A percentile compares a stretch with the other conserved stretches of the same genome.
These are phyloP conservation scores for Aristolochia contorta DNA, from an alignment of 164 flowering plant species.

Conservation along the genomic window DNA sequence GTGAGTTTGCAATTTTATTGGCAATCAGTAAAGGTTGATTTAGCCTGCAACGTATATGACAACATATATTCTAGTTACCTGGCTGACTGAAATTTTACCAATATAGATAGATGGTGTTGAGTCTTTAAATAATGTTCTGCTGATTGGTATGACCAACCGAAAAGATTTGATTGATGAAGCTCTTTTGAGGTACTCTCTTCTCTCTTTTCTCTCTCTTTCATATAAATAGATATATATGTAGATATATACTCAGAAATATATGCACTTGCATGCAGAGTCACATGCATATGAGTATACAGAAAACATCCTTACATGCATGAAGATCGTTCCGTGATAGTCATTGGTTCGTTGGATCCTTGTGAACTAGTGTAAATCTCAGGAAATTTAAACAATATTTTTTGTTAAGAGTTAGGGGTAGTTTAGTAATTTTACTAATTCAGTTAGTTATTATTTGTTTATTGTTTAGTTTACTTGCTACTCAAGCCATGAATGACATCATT, in stretches of 20 bases:
- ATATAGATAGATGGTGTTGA: slow-evolving; percentile 96
- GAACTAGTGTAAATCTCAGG: too few relatives aligned
- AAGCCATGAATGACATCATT: too few relatives aligned
- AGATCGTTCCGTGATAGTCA: too few relatives aligned
- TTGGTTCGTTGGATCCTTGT: too few relatives aligned
- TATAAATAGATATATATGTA: too few relatives aligned
- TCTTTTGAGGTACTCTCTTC: slow-evolving; percentile 58
- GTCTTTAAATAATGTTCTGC: slow-evolving; percentile 87
- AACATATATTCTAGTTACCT: background rate
- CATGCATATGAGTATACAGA: background rate
- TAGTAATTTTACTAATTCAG: too few relatives aligned
- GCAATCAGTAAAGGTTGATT: background rate
- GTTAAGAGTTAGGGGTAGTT: too few relatives aligned
- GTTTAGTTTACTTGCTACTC: too few relatives aligned
- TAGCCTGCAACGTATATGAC: background rate
- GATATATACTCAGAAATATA: background rate
- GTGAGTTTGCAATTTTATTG: slow-evolving; percentile 20
- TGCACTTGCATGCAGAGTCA: background rate
- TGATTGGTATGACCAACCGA: slow-evolving; percentile 98
- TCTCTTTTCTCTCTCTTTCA: background rate
- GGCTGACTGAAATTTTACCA: slow-evolving; percentile 10
- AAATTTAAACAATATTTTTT: too few relatives aligned
- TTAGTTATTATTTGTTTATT: too few relatives aligned
- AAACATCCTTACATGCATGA: background rate
- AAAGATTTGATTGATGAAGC: slow-evolving; percentile 98